Evolutionary conservation across 805 yeast genomes (phyloP).

Genomic region (Candida coquimbonensis): DNA sequence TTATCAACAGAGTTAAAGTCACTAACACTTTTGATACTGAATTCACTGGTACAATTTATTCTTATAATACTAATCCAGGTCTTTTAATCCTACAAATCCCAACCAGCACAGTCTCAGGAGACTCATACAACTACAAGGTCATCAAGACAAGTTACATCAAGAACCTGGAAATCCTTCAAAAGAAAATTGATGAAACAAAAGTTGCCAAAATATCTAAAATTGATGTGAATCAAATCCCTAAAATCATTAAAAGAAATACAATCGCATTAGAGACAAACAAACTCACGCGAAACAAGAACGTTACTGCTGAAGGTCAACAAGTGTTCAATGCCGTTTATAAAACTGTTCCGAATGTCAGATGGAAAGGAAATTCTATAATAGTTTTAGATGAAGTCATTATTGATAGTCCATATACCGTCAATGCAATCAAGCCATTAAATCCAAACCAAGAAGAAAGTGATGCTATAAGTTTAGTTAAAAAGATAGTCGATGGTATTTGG

Average conservation of each 20-base stretch:
- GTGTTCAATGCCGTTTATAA: constrained; percentile 37
- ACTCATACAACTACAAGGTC: constrained; percentile 35
- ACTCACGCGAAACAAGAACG: constrained; percentile 28
- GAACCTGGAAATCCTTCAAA: constrained; percentile 39
- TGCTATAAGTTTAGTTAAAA: constrained; percentile 36
- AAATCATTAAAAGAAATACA: constrained; percentile 13
- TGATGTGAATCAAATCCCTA: constrained; percentile 10
- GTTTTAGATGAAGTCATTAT: constrained; percentile 41
- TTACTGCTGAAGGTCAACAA: constrained; percentile 35
- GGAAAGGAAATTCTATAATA: constrained; percentile 37
- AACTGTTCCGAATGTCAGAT: constrained; percentile 37
- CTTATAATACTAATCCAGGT: constrained; percentile 42
- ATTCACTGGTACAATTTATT: constrained; percentile 55
- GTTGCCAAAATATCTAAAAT: constrained; percentile 13
- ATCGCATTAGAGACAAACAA: constrained; percentile 19
- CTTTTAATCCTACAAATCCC: constrained; percentile 26
- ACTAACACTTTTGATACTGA: constrained; percentile 52
- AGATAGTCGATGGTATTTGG: constrained; percentile 46
- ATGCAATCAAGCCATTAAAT: constrained; percentile 14
- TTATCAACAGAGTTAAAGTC: constrained; percentile 41
- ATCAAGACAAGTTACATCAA: constrained; percentile 54
- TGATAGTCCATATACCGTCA: constrained; percentile 35
- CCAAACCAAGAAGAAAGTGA: constrained; percentile 9
- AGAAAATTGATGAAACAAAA: constrained; percentile 22
- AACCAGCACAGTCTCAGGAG: constrained; percentile 2